Evolutionary conservation across 257 asterid genomes (phyloP).

Genomic region (Nicotiana tabacum): DNA sequence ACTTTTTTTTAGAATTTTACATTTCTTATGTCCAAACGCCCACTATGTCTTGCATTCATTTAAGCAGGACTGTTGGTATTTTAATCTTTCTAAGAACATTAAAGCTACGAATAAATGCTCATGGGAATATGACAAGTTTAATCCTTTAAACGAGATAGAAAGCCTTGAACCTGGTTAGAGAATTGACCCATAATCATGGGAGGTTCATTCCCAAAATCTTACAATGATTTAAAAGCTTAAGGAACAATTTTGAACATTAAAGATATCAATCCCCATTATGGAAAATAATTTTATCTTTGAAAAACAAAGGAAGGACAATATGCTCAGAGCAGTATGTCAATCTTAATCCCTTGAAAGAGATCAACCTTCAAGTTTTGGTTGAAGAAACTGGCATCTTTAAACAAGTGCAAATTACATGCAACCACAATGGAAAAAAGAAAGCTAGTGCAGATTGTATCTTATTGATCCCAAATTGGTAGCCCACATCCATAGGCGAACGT

Average conservation of each 20-base stretch:
- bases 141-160: too few species aligned
- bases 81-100: too few species aligned
- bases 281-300: background rate
- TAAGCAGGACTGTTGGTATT: too few species aligned
- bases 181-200: too few species aligned
- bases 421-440: background rate
- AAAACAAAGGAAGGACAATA: background rate
- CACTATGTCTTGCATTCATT: too few species aligned
- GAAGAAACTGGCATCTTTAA: background rate
- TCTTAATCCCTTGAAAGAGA: background rate
- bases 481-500: constrained; percentile 1
- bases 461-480: constrained; percentile 1
- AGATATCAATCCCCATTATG: background rate
- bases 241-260: background rate
- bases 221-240: background rate
- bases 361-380: background rate
- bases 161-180: too few species aligned
- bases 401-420: background rate
- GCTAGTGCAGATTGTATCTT: background rate
- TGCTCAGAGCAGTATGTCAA: background rate
- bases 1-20: too few species aligned
- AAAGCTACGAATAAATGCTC: too few species aligned
- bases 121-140: too few species aligned
- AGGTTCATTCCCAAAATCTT: too few species aligned
- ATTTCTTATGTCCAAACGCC: too few species aligned